Base-by-base conservation (phyloP, 768 basidiomycete genomes). In the Royoungia palumana region DNA sequence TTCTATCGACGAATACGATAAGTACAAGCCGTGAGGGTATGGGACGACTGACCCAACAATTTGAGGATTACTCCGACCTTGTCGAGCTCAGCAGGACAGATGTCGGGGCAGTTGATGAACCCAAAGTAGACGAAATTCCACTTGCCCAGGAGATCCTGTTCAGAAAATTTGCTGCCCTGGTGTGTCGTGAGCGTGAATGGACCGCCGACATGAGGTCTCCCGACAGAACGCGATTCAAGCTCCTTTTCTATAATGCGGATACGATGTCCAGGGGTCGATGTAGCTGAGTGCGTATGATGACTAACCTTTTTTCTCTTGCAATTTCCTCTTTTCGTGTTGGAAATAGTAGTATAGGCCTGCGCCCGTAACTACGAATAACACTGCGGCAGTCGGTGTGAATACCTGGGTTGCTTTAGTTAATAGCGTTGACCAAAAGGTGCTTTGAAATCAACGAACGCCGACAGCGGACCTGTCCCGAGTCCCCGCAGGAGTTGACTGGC, bases 81-180 rank as follows among this genome's bases (percentile, higher is more conserved):
- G 74, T 99, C 96, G 24, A 99, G 76, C 70, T 98, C 95, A 46
- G 94, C 90, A 1, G 96, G 96, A 64, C 96, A 99, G 46, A 99
- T 97, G 69, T 99, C 96, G 6, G 96, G 95, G 69, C 96, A 99
- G 69, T 99, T 95, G 25, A 95, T 94, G 74, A 98, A 99, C n/a
- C 96, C 96, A 70, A 99, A 99, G 72, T 97, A 91, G 39, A 90
- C 78, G 50, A 91, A 71, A n/a, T 78, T 87, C 91, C 91, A 97
- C 72, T 89, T 88, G 30, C 94, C 94, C 21, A 87, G 68, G 39
- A 98, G 72, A 61, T 95, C 80, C 46, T 87, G 71, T 38, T 97
- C 86, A 2, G 92, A 87, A 70, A 93, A 98, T 0, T 79, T 67
- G 46, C 77, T 66, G 47, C 82, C 83, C 9, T 81, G 71, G 40